Evolutionary conservation across 768 basidiomycete species (phyloP).

Genomic region (button mushroom (Agaricus bisporus)): DNA sequence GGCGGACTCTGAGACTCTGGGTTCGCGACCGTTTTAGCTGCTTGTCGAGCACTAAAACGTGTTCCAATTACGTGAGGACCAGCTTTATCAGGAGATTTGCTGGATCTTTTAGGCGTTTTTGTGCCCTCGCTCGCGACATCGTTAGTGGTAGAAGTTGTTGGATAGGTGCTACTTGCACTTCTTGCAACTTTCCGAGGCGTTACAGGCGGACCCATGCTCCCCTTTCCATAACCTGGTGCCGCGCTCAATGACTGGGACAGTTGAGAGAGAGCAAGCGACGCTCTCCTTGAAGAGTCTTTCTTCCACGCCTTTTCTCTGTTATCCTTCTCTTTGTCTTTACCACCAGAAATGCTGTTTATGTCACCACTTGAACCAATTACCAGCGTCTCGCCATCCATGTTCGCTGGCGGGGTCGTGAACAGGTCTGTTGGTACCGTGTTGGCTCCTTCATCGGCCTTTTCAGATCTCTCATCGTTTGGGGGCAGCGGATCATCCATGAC

Average conservation of each 20-base stretch:
- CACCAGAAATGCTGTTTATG: not conserved
- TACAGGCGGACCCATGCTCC: constrained; percentile 42
- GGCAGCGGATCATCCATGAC: constrained; percentile 11
- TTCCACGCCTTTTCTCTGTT: constrained; percentile 21
- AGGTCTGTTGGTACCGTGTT: constrained; percentile 11
- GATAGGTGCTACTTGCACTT: constrained; percentile 34
- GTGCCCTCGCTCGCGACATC: constrained; percentile 13
- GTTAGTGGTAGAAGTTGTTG: constrained; percentile 19
- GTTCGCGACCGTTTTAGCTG: constrained; percentile 19
- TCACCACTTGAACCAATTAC: constrained; percentile 11
- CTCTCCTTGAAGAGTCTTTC: constrained; percentile 41
- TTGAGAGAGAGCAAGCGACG: constrained; percentile 53
- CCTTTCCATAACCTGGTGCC: constrained; percentile 32
- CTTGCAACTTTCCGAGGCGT: constrained; percentile 33
- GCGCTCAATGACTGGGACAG: constrained; percentile 58
- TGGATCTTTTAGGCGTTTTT: not conserved
- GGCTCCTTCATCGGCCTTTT: constrained; percentile 1
- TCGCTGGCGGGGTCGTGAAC: constrained; percentile 13
- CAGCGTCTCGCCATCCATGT: constrained; percentile 10
- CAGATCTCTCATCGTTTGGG: not conserved
- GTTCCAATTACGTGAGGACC: constrained; percentile 7
- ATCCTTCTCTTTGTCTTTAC: constrained; percentile 25
- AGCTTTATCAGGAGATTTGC: constrained; percentile 1
- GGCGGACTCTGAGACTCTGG: constrained; percentile 15
- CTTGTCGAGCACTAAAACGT: constrained; percentile 28